Evolutionary conservation across 768 basidiomycete species (phyloP).

Genomic region (Amylocystis lapponica): DNA sequence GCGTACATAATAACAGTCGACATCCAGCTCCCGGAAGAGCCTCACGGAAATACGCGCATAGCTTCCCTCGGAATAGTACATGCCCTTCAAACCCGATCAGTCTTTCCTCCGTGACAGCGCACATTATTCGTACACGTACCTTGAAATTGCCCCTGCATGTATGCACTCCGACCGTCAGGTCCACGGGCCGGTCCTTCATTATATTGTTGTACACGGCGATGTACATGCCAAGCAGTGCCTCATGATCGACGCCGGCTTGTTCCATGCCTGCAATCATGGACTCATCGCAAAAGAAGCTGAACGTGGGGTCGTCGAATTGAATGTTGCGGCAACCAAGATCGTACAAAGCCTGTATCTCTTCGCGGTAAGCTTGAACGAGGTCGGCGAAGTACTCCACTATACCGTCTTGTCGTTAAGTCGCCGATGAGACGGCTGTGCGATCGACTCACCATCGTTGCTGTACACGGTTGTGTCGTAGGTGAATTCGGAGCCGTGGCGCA

Average conservation of each 20-base stretch:
- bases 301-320: conserved; percentile 43
- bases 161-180: conserved; percentile 51
- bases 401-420: conserved; percentile 5
- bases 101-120: conserved; percentile 8
- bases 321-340: conserved; percentile 36
- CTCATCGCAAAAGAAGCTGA: conserved; percentile 63
- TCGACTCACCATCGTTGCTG: conserved; percentile 45
- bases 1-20: conserved; percentile 40
- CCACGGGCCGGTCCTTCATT: conserved; percentile 44
- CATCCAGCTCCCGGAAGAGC: conserved; percentile 53
- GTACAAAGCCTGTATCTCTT: conserved; percentile 40
- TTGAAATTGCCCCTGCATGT: conserved; percentile 45
- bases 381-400: conserved; percentile 44
- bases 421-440: not conserved
- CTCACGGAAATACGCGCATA: conserved; percentile 50
- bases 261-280: conserved; percentile 51
- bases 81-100: conserved; percentile 18
- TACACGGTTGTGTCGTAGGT: conserved; percentile 57
- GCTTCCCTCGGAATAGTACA: conserved; percentile 55
- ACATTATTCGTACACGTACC: conserved; percentile 6
- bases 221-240: conserved; percentile 60
- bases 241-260: conserved; percentile 54
- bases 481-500: conserved; percentile 56
- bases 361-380: conserved; percentile 39
- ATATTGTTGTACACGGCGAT: conserved; percentile 58